These are phyloP conservation scores for Penicillium sclerotiorum DNA, from an alignment of 2,329 filamentous ascomycete genomes.

Conservation along the genomic window DNA sequence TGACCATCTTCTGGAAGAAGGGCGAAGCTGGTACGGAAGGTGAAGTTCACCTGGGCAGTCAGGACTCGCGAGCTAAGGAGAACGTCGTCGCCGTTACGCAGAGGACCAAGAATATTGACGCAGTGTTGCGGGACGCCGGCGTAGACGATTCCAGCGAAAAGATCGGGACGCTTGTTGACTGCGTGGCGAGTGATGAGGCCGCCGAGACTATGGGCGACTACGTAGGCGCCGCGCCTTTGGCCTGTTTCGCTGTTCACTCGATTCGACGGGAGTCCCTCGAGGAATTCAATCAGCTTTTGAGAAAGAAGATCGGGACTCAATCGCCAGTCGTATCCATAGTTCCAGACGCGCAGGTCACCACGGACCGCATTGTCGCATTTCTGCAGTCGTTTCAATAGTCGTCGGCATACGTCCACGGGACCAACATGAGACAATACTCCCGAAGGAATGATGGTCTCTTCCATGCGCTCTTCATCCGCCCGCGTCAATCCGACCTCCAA, in stretches of 20 bases:
- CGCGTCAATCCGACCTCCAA: slow-evolving; percentile 80
- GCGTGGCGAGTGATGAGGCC: slow-evolving; percentile 86
- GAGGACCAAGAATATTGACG: slow-evolving; percentile 85
- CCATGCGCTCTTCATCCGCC: slow-evolving; percentile 77
- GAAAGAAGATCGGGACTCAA: slow-evolving; percentile 79
- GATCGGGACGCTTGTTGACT: slow-evolving; percentile 79
- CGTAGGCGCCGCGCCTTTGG: slow-evolving; percentile 67
- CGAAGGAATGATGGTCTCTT: slow-evolving; percentile 77
- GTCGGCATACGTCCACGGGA: slow-evolving; percentile 83
- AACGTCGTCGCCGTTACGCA: slow-evolving; percentile 91
- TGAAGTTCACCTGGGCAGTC: slow-evolving; percentile 87
- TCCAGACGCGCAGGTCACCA: slow-evolving; percentile 76
- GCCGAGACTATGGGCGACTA: slow-evolving; percentile 83
- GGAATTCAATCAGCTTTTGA: slow-evolving; percentile 68
- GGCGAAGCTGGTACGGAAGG: slow-evolving; percentile 80
- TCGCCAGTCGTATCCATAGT: slow-evolving; percentile 95
- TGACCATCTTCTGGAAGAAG: slow-evolving; percentile 83
- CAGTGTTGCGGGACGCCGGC: slow-evolving; percentile 83
- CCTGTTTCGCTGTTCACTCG: slow-evolving; percentile 2
- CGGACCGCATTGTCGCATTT: slow-evolving; percentile 72
- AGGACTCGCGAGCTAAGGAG: slow-evolving; percentile 85
- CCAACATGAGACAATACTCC: slow-evolving; percentile 92
- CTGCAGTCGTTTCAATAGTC: slow-evolving; percentile 75
- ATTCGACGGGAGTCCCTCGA: slow-evolving; percentile 77
- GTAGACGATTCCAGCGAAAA: slow-evolving; percentile 84